phyloP scores from a whole-genome alignment of 2,329 filamentous ascomycete genomes.

The Neonectria hederae region DNA sequence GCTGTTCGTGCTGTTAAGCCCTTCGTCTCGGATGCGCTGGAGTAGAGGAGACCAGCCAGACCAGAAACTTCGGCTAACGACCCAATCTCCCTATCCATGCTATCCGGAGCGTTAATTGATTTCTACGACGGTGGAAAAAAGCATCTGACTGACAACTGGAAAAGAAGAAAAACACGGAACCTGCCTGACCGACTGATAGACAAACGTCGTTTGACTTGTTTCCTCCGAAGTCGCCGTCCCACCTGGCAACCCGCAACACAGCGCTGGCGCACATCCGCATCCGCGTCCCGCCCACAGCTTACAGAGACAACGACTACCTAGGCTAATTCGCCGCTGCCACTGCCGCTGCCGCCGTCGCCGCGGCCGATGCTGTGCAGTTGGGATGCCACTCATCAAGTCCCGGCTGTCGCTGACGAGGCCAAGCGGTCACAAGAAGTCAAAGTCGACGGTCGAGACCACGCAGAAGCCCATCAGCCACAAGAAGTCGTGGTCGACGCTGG shows the following conservation, averaged over 20 bases:
- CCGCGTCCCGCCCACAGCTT: slow-evolving; percentile 8
- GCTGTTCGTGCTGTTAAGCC: slow-evolving; percentile 3
- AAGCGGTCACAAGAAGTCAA: slow-evolving; percentile 25
- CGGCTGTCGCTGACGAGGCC: slow-evolving; percentile 32
- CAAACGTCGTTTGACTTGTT: slow-evolving; percentile 1
- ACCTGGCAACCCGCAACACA: neutral
- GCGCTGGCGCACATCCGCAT: slow-evolving; percentile 13
- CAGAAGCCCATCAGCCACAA: slow-evolving; percentile 14
- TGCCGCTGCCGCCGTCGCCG: neutral
- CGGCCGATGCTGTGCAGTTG: slow-evolving; percentile 15
- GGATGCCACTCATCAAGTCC: slow-evolving; percentile 38
- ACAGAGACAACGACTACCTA: too few species aligned
- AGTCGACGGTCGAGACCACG: slow-evolving; percentile 11
- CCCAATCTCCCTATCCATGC: slow-evolving; percentile 10
- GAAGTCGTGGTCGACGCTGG: slow-evolving; percentile 26
- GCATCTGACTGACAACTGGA: slow-evolving; percentile 32
- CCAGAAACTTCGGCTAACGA: slow-evolving; percentile 11
- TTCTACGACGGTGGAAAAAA: slow-evolving; percentile 18
- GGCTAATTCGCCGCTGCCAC: slow-evolving; percentile 1
- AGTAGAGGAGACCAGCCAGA: neutral
- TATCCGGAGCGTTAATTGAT: slow-evolving; percentile 16
- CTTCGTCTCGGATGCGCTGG: slow-evolving; percentile 15
- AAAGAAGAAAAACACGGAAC: slow-evolving; percentile 25
- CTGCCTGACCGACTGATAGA: slow-evolving; percentile 24
- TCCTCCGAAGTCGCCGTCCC: slow-evolving; percentile 22